Evolutionary conservation across 164 flowering plant genomes (phyloP).

Genomic region (Vitis rupestris): DNA sequence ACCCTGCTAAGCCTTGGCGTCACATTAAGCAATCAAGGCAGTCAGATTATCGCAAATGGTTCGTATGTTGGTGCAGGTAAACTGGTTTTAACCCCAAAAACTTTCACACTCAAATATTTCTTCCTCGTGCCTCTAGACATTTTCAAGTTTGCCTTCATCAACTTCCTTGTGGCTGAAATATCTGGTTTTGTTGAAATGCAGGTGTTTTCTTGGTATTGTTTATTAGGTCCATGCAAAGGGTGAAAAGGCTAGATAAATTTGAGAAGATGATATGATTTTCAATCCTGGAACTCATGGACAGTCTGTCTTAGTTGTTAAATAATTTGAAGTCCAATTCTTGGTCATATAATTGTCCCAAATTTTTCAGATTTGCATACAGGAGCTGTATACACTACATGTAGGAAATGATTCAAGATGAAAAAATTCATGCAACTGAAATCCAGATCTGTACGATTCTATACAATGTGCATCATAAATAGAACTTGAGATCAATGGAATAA

Average conservation of each 20-base stretch:
- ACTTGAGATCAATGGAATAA: too few relatives aligned
- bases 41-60: constrained; percentile 60
- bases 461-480: not conserved
- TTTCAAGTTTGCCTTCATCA: not conserved
- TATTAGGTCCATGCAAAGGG: constrained; percentile 79
- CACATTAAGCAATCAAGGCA: constrained; percentile 65
- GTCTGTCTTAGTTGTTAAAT: not conserved
- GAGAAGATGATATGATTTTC: constrained; percentile 69
- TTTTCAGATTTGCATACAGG: not conserved
- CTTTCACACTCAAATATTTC: not conserved
- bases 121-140: not conserved
- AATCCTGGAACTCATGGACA: not conserved
- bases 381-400: not conserved
- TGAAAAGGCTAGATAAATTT: constrained; percentile 71
- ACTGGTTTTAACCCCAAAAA: not conserved
- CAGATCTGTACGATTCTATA: not conserved
- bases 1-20: constrained; percentile 76
- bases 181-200: constrained; percentile 32
- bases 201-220: constrained; percentile 66
- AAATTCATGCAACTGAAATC: not conserved
- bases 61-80: constrained; percentile 84
- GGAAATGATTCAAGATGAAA: not conserved
- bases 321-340: not conserved
- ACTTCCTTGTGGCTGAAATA: not conserved
- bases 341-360: not conserved